These are phyloP conservation scores for Oryza australiensis DNA, from an alignment of 176 grass and related monocot species.

Conservation along the genomic window DNA sequence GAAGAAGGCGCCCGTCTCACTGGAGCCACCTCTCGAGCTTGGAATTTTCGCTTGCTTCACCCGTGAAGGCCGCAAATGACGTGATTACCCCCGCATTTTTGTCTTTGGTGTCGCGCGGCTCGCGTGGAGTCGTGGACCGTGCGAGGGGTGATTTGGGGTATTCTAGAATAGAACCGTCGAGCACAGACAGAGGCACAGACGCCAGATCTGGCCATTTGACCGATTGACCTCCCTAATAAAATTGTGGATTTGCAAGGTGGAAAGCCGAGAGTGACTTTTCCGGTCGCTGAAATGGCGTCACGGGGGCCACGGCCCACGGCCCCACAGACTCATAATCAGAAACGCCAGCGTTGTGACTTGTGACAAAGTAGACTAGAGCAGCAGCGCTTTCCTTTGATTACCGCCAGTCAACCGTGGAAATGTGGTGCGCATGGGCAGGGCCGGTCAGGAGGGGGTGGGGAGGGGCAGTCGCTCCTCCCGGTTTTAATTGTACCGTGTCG, in stretches of 20 bases:
- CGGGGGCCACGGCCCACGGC: no score
- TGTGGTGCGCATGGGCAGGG: no score
- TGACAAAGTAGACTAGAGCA: background rate
- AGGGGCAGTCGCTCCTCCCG: no score
- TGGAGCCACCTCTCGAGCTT: background rate
- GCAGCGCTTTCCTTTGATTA: no score
- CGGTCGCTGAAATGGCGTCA: background rate
- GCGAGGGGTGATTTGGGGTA: background rate
- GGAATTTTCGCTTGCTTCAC: constrained; percentile 29
- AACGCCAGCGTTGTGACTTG: background rate
- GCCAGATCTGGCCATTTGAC: constrained; percentile 21
- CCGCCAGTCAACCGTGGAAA: no score
- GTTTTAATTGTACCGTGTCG: no score
- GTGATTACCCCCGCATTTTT: background rate
- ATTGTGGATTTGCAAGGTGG: no score
- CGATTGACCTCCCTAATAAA: no score
- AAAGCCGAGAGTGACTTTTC: background rate
- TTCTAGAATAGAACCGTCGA: background rate
- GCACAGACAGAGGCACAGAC: no score
- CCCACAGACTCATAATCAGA: background rate
- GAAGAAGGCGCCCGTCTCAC: constrained; percentile 10
- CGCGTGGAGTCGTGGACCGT: no score
- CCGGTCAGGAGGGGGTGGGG: no score
- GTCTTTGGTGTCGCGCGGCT: background rate
- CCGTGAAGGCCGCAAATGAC: constrained; percentile 29